Evolutionary conservation across 169 alveolate genomes (phyloP).

Genomic region (Eimeria tenella): DNA sequence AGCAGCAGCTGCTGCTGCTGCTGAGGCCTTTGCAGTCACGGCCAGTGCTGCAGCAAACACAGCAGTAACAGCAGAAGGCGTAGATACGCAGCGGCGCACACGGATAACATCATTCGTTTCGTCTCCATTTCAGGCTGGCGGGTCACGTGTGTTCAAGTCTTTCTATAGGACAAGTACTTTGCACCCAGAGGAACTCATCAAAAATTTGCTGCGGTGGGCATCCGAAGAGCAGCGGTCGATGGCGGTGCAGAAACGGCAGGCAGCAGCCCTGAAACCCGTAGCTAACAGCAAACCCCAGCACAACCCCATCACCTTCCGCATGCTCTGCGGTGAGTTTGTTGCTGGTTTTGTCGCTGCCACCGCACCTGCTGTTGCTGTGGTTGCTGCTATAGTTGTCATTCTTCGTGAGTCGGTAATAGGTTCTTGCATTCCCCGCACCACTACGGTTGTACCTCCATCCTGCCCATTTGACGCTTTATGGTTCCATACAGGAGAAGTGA

Average conservation of each 20-base stretch:
- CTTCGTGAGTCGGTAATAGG: too few species aligned
- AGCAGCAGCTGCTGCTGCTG: background rate
- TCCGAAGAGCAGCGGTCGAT: conserved; percentile 22
- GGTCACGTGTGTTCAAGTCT: conserved; percentile 1
- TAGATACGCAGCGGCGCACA: background rate
- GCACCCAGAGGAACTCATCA: conserved; percentile 8
- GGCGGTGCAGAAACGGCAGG: background rate
- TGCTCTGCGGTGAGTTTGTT: background rate
- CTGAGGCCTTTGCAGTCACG: background rate
- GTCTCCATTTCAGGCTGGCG: background rate
- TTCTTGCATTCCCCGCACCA: too few species aligned
- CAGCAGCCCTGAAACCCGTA: background rate
- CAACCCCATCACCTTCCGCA: conserved; percentile 38
- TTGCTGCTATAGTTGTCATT: too few species aligned
- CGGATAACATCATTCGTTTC: background rate
- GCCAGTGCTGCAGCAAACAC: conserved; percentile 24
- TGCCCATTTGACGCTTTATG: background rate
- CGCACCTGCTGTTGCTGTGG: too few species aligned
- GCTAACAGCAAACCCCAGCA: background rate
- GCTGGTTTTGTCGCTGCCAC: too few species aligned
- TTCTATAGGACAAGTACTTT: background rate
- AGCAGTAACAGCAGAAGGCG: background rate
- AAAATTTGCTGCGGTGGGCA: background rate
- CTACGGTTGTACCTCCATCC: background rate
- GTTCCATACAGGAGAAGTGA: background rate